Base-by-base conservation (phyloP, 306 rosid species). In the Fagus crenata region DNA sequence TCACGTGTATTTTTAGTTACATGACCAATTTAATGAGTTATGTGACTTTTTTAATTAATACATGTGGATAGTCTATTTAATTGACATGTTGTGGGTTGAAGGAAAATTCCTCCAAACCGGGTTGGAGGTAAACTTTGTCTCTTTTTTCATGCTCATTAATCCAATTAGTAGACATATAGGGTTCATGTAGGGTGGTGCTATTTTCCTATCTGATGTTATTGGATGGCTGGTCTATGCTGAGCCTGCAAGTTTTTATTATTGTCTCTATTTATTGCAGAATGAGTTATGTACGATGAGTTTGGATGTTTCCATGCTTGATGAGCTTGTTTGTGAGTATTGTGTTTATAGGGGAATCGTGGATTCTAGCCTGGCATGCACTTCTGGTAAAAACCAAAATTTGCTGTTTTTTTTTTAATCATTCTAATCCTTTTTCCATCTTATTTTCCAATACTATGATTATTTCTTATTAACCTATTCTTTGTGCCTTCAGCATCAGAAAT, bases 261-360 rank as follows among this genome's bases (percentile, higher is more conserved):
- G 40, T 55, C 35, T 72, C 18, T 77, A 31, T 72, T 53, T 69
- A n/a, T 88, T 83, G 84, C 96, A 96, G 99, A 96, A 92, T 82
- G 98, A 96, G 76, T 84, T 96, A 78, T 89, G 97, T 83, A 91
- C 96, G 81, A 96, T 90, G 86, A 87, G 81, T 71, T 81, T 96
- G 86, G 98, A 92, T 88, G 88, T 87, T 76, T 85, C 93, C 32
- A 78, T 90, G 77, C 97, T 95, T 83, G 98, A 96, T 73, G 97
- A 96, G 81, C 98, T 96, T 86, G 98, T 96, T 78, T 93, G 88
- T 18, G 99, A 96, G 81, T 92, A 96, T 82, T 92, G 98, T 81
- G 89, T 96, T 82, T 96, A 96, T 74, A 84, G 99, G 85, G 98
- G 99, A 87, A 91, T 96, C 79, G 91, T 92, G 71, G 93, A 96